Evolutionary conservation across 371 early-diverging fungal genomes (phyloP).

Genomic region (Zancudomyces culisetae): DNA sequence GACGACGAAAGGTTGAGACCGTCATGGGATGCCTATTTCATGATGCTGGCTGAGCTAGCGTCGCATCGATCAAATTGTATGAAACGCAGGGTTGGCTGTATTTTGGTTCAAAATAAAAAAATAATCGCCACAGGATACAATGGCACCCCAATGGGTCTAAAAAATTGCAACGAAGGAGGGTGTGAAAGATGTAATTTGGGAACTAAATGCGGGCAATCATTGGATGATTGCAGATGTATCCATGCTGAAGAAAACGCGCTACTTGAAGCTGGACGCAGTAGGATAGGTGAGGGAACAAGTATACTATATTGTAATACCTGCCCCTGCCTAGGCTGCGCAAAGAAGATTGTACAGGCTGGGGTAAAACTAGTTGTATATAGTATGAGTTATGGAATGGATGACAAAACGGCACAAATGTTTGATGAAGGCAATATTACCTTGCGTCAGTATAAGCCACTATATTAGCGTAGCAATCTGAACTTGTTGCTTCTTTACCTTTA

Average conservation of each 20-base stretch:
- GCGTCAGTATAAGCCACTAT: slow-evolving; percentile 61
- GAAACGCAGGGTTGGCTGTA: slow-evolving; percentile 95
- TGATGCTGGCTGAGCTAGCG: slow-evolving; percentile 81
- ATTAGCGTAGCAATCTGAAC: too few relatives aligned
- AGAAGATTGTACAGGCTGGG: slow-evolving; percentile 90
- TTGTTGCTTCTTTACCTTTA: too few relatives aligned
- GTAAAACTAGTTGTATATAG: slow-evolving; percentile 81
- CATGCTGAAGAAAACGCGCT: slow-evolving; percentile 98
- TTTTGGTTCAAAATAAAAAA: slow-evolving; percentile 71
- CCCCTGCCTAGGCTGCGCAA: slow-evolving; percentile 78
- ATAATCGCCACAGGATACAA: slow-evolving; percentile 97
- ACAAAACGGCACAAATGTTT: slow-evolving; percentile 56
- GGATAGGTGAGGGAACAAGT: slow-evolving; percentile 42
- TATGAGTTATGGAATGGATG: slow-evolving; percentile 77
- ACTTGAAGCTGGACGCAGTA: slow-evolving; percentile 78
- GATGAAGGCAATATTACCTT: slow-evolving; percentile 57
- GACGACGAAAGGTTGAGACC: slow-evolving; percentile 51
- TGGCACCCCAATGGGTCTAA: slow-evolving; percentile 80
- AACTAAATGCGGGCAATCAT: slow-evolving; percentile 41
- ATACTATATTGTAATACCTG: slow-evolving; percentile 87
- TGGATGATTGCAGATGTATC: slow-evolving; percentile 87
- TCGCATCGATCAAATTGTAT: slow-evolving; percentile 77
- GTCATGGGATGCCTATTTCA: slow-evolving; percentile 93
- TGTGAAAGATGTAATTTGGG: slow-evolving; percentile 82
- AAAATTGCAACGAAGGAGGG: slow-evolving; percentile 90